Conservation (phyloP, 2,329 filamentous ascomycete species). For the Kalaharituber pfeilii region DNA sequence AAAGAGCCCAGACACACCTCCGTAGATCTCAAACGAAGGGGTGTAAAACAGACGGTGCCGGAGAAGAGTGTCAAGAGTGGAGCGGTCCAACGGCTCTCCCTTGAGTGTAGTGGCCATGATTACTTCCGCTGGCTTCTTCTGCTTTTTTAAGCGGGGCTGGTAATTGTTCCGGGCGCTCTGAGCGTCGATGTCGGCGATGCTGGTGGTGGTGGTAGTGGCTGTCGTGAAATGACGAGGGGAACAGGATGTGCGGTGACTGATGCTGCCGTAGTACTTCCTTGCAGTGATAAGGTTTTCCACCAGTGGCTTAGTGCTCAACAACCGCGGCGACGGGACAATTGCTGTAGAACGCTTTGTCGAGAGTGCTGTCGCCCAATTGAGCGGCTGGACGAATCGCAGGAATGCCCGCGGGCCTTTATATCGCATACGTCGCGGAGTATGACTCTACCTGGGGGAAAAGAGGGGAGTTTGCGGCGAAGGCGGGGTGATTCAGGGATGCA, state of each 20-base stretch:
- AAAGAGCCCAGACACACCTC: slow-evolving; percentile 72
- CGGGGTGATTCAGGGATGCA: too few species aligned
- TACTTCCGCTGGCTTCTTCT: neutral
- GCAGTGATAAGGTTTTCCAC: too few species aligned
- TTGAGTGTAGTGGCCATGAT: slow-evolving; percentile 53
- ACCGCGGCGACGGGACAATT: too few species aligned
- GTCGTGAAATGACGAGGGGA: too few species aligned
- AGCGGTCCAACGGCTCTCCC: slow-evolving; percentile 76
- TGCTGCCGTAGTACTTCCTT: too few species aligned
- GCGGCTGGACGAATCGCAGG: neutral
- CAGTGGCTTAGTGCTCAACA: too few species aligned
- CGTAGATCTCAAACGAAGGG: slow-evolving; percentile 89
- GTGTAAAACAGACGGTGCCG: slow-evolving; percentile 86
- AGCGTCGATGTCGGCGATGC: neutral
- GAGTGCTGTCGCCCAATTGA: too few species aligned
- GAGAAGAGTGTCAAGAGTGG: slow-evolving; percentile 66
- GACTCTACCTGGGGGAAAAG: too few species aligned
- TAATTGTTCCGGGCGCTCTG: neutral
- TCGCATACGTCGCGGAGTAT: neutral
- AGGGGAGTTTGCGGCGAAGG: too few species aligned
- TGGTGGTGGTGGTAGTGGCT: neutral
- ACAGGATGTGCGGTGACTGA: too few species aligned
- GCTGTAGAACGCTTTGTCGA: neutral
- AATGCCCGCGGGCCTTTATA: neutral
- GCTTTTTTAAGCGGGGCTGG: neutral